phyloP scores from a whole-genome alignment of 495 filamentous ascomycete genomes.

The Podospora conica region DNA sequence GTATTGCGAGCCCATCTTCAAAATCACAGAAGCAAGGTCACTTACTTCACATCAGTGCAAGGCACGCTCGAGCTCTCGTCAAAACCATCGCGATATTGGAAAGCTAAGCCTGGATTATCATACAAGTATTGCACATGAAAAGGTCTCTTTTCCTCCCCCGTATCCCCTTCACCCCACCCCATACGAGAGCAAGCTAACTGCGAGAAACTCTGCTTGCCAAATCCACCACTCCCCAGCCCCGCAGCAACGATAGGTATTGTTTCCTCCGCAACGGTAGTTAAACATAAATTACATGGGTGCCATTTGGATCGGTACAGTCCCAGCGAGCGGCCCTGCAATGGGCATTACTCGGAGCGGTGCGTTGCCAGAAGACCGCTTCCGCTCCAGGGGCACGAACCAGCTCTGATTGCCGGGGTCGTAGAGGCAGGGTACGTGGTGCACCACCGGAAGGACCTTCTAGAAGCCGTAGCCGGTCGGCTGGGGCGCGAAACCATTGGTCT shows the following conservation, averaged over 20 bases:
- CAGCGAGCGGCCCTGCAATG: not conserved
- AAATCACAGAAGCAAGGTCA: not conserved
- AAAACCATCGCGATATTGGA: not conserved
- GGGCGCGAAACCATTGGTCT: conserved; percentile 74
- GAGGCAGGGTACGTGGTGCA: conserved; percentile 19
- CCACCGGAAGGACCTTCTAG: conserved; percentile 28
- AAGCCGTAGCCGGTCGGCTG: conserved; percentile 67
- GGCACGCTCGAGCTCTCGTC: not conserved
- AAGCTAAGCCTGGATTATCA: conserved; percentile 12
- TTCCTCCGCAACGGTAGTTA: not conserved
- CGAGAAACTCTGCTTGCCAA: not conserved
- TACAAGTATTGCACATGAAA: conserved; percentile 13
- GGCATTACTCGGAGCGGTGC: not conserved
- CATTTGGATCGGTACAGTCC: not conserved
- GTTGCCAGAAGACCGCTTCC: not conserved
- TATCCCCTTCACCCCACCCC: not conserved
- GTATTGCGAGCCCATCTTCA: not conserved
- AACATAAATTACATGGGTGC: not conserved
- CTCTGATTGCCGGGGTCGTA: conserved; percentile 15
- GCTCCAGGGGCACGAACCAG: conserved; percentile 19
- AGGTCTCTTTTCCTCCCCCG: not conserved
- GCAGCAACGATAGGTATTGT: not conserved
- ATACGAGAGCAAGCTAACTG: not conserved
- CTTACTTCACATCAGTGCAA: not conserved
- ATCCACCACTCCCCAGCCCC: not conserved